Conservation (phyloP, 768 basidiomycete species). For the Rhizopogon vinicolor region DNA sequence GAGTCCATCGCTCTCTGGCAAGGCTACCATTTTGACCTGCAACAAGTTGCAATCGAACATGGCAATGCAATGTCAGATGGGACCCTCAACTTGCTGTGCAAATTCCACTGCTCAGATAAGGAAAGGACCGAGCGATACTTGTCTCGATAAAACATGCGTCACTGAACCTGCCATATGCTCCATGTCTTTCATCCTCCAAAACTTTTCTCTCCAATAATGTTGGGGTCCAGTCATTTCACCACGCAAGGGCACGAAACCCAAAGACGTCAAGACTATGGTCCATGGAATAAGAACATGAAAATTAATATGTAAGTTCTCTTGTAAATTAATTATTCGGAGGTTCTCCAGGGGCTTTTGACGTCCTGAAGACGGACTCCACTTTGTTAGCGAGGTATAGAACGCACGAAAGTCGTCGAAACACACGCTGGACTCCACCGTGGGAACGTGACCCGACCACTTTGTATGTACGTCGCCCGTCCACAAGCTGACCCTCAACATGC, state of each 20-base stretch:
- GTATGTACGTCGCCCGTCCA: constrained; percentile 10
- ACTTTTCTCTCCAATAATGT: not conserved
- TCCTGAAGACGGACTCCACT: not conserved
- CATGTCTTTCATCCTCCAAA: constrained; percentile 2
- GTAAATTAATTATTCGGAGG: constrained; percentile 1
- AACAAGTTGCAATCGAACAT: constrained; percentile 9
- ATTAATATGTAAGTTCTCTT: constrained; percentile 1
- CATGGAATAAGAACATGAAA: constrained; percentile 9
- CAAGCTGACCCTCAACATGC: constrained; percentile 1
- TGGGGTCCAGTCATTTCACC: constrained; percentile 3
- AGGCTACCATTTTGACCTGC: constrained; percentile 5
- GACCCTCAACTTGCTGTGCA: constrained; percentile 14
- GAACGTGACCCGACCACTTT: constrained; percentile 12
- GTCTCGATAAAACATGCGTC: constrained; percentile 3
- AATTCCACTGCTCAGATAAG: not conserved
- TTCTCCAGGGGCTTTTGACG: constrained; percentile 2
- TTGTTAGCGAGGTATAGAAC: constrained; percentile 7
- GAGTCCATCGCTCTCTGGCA: constrained; percentile 16
- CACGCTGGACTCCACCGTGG: constrained; percentile 7
- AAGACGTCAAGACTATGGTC: not conserved
- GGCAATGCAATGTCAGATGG: constrained; percentile 12
- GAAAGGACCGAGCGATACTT: constrained; percentile 7
- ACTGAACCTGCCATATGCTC: constrained; percentile 3
- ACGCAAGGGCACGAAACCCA: constrained; percentile 1
- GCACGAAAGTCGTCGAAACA: constrained; percentile 1